Conservation (phyloP, 208 protist species). For the Histomonas meleagridis region DNA sequence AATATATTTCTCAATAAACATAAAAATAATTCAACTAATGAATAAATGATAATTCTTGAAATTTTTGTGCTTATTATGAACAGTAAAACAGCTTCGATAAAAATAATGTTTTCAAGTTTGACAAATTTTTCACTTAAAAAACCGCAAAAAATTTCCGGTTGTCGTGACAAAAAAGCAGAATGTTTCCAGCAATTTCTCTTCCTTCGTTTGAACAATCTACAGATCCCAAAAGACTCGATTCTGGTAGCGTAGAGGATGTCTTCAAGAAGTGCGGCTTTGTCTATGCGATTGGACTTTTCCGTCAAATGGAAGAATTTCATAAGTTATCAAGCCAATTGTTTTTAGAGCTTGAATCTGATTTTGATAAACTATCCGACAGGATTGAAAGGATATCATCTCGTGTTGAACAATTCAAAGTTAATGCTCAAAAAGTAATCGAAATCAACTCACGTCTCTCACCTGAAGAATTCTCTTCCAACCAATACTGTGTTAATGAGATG, state of each 20-base stretch:
- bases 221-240: neutral
- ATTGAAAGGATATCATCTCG: neutral
- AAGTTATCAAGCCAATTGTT: neutral
- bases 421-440: neutral
- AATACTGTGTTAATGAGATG: neutral
- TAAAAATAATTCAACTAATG: too few species aligned
- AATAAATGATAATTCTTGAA: too few species aligned
- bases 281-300: neutral
- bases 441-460: neutral
- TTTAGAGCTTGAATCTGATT: neutral
- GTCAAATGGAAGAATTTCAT: neutral
- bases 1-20: too few species aligned
- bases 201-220: neutral
- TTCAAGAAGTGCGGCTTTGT: neutral
- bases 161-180: too few species aligned
- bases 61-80: too few species aligned
- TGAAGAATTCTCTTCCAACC: neutral
- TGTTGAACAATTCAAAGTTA: neutral
- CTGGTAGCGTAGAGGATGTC: neutral
- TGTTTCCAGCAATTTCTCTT: slow-evolving; percentile 27
- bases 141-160: too few species aligned
- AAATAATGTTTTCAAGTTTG: too few species aligned
- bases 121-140: too few species aligned
- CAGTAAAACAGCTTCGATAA: too few species aligned
- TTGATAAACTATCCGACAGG: neutral